Conservation (phyloP, 2,329 filamentous ascomycete genomes). For the Cordyceps javanica region DNA sequence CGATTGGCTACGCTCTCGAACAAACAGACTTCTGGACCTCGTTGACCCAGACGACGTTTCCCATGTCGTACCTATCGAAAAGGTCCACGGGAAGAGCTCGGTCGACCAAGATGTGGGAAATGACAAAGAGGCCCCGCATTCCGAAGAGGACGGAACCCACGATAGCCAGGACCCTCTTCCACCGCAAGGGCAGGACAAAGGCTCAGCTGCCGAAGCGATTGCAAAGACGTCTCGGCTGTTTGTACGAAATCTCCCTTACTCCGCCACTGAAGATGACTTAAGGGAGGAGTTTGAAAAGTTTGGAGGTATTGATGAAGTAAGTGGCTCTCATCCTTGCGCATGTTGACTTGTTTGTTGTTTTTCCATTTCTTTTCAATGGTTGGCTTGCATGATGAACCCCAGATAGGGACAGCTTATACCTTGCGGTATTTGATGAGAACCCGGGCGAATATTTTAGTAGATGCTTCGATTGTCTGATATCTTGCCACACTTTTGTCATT, state of each 20-base stretch:
- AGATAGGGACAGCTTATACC: slow-evolving; percentile 99
- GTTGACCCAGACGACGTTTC: slow-evolving; percentile 63
- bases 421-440: slow-evolving; percentile 78
- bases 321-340: slow-evolving; percentile 26
- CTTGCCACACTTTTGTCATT: slow-evolving; percentile 23
- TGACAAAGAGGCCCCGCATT: slow-evolving; percentile 19
- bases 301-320: slow-evolving; percentile 82
- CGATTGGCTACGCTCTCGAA: slow-evolving; percentile 88
- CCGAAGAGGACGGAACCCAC: slow-evolving; percentile 26
- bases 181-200: slow-evolving; percentile 27
- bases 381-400: slow-evolving; percentile 78
- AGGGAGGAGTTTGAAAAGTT: slow-evolving; percentile 64
- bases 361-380: not conserved
- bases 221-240: slow-evolving; percentile 73
- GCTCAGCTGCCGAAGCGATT: slow-evolving; percentile 53
- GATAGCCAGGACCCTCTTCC: slow-evolving; percentile 17
- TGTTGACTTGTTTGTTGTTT: slow-evolving; percentile 17
- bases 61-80: slow-evolving; percentile 11
- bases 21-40: slow-evolving; percentile 78
- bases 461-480: slow-evolving; percentile 86
- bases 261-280: slow-evolving; percentile 70
- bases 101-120: slow-evolving; percentile 12
- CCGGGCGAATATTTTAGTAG: slow-evolving; percentile 99
- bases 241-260: slow-evolving; percentile 81
- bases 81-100: slow-evolving; percentile 5